Evolutionary conservation across 78 protist species (phyloP).

Genomic region (Dictyostelium purpureum): DNA sequence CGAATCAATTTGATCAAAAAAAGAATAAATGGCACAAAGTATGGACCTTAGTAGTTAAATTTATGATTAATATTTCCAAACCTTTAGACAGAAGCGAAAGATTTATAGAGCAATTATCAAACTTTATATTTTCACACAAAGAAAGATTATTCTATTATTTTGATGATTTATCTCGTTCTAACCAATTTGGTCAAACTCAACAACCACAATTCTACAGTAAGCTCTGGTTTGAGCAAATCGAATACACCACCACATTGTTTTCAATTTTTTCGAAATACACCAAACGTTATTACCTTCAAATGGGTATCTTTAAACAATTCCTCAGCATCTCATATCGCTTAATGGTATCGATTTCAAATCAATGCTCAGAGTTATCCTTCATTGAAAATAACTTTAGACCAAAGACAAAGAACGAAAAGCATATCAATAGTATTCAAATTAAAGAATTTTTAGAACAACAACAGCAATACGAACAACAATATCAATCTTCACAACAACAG

Average conservation of each 20-base stretch:
- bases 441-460: background rate
- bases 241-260: background rate
- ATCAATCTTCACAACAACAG: background rate
- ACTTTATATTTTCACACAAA: slow-evolving; percentile 44
- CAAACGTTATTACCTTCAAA: slow-evolving; percentile 28
- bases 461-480: background rate
- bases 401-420: slow-evolving; percentile 37
- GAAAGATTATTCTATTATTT: slow-evolving; percentile 43
- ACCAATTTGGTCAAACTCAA: background rate
- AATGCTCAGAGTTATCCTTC: slow-evolving; percentile 5
- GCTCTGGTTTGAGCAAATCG: slow-evolving; percentile 33
- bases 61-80: slow-evolving; percentile 11
- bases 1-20: background rate
- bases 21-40: slow-evolving; percentile 46
- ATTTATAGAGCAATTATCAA: slow-evolving; percentile 20
- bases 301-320: slow-evolving; percentile 12
- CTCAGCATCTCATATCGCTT: background rate
- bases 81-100: slow-evolving; percentile 10
- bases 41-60: slow-evolving; percentile 11
- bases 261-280: slow-evolving; percentile 38
- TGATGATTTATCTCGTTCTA: slow-evolving; percentile 2
- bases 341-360: background rate
- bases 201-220: slow-evolving; percentile 16
- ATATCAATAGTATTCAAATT: background rate
- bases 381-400: slow-evolving; percentile 46